Conservation (phyloP, 2,329 filamentous ascomycete genomes). For the Berkeleyomyces basicola region DNA sequence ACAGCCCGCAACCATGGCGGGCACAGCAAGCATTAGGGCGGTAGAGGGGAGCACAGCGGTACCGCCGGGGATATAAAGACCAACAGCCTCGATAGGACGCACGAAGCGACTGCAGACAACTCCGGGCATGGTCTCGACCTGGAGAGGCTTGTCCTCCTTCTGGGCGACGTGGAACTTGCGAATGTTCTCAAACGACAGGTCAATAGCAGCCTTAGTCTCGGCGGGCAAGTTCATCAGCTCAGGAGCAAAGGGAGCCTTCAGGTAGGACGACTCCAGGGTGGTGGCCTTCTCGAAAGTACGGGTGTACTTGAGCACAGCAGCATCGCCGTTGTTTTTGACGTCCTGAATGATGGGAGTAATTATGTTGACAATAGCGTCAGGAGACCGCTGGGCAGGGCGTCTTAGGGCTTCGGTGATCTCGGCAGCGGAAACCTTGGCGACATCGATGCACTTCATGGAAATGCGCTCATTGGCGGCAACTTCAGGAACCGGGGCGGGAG, state of each 20-base stretch:
- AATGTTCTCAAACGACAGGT: constrained; percentile 88
- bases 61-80: constrained; percentile 86
- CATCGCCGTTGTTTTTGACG: constrained; percentile 69
- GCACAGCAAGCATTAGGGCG: constrained; percentile 93
- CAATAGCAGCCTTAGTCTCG: constrained; percentile 84
- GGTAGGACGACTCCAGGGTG: constrained; percentile 71
- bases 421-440: constrained; percentile 42
- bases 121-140: constrained; percentile 94
- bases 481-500: constrained; percentile 19
- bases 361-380: constrained; percentile 83
- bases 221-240: constrained; percentile 69
- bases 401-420: constrained; percentile 62
- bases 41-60: constrained; percentile 95
- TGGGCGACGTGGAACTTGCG: constrained; percentile 86
- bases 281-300: constrained; percentile 97
- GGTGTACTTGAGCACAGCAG: constrained; percentile 78
- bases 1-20: constrained; percentile 93
- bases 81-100: constrained; percentile 86
- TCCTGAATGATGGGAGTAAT: constrained; percentile 84
- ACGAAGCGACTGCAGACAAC: constrained; percentile 88
- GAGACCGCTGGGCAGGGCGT: constrained; percentile 83
- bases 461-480: constrained; percentile 40
- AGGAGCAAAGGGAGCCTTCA: constrained; percentile 75
- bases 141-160: constrained; percentile 61
- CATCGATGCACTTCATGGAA: constrained; percentile 64